These are phyloP conservation scores for Tetrapisispora nanseiensis DNA, from an alignment of 805 yeast genomes.

Conservation along the genomic window DNA sequence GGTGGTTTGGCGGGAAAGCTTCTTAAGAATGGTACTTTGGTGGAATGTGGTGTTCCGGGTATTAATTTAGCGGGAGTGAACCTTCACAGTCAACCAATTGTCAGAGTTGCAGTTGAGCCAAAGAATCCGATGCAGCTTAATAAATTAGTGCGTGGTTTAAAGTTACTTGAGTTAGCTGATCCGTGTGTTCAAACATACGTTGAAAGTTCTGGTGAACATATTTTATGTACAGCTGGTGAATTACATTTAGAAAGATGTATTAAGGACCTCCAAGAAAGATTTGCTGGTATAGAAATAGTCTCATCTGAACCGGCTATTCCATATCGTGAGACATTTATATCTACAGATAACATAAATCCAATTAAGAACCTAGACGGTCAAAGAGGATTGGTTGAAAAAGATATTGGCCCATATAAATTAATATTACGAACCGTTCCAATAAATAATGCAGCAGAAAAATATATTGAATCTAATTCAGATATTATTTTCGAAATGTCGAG, in stretches of 20 bases:
- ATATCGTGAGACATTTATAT: constrained; percentile 71
- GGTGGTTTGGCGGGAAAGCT: constrained; percentile 80
- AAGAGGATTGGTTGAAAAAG: constrained; percentile 42
- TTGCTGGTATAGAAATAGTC: constrained; percentile 82
- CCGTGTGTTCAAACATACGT: constrained; percentile 86
- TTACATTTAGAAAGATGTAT: constrained; percentile 89
- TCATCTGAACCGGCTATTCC: constrained; percentile 92
- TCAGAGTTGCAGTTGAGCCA: constrained; percentile 93
- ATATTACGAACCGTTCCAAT: constrained; percentile 43
- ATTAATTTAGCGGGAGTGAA: constrained; percentile 72
- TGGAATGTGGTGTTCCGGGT: constrained; percentile 48
- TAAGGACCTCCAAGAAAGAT: constrained; percentile 80
- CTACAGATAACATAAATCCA: constrained; percentile 42
- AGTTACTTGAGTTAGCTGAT: constrained; percentile 75
- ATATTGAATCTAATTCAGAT: constrained; percentile 38
- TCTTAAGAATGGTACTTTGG: constrained; percentile 77
- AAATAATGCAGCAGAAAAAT: constrained; percentile 39
- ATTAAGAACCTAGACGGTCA: constrained; percentile 37
- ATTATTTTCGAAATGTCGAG: constrained; percentile 30
- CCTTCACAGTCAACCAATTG: constrained; percentile 76
- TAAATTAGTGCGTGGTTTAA: constrained; percentile 67
- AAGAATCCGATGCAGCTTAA: constrained; percentile 73
- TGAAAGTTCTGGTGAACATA: constrained; percentile 87
- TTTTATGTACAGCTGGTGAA: constrained; percentile 93
- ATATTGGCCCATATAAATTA: constrained; percentile 40